Percentiles rank a stretch among this genome's conserved stretches.
Conservation (phyloP, 2,329 filamentous ascomycete species). For the Aspergillus caelatus region DNA sequence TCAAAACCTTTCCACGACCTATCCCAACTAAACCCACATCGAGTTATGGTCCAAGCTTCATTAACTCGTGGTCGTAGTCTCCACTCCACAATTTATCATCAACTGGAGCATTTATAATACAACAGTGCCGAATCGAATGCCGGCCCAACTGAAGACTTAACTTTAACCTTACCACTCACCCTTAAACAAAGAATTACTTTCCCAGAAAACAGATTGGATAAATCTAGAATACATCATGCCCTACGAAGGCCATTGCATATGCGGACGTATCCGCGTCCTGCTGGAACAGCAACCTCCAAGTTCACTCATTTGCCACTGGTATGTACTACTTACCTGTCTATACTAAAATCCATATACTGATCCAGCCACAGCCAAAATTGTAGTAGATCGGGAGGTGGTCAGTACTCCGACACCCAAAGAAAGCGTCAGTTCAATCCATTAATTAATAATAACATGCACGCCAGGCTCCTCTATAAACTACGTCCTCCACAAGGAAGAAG, state of each 20-base stretch:
- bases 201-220: no score
- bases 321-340: not conserved
- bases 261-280: conserved; percentile 6
- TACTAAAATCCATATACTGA: not conserved
- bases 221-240: not conserved
- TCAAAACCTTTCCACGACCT: not conserved
- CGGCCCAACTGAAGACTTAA: not conserved
- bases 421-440: not conserved
- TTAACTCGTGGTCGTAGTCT: not conserved
- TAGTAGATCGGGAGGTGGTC: conserved; percentile 2
- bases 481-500: not conserved
- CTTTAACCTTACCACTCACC: not conserved
- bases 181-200: not conserved
- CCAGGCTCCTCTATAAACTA: conserved; percentile 2
- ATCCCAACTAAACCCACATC: not conserved
- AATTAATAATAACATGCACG: not conserved
- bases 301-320: conserved; percentile 14
- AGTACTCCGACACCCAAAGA: not conserved
- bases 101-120: not conserved
- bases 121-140: no score
- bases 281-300: conserved; percentile 1
- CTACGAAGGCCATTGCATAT: conserved; percentile 10
- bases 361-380: not conserved
- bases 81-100: not conserved
- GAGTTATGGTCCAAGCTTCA: not conserved